Evolutionary conservation across 2,329 filamentous ascomycete species (phyloP), one percentile per base, ranked within the genome.

Genomic region (Elsinoe arachidis): DNA sequence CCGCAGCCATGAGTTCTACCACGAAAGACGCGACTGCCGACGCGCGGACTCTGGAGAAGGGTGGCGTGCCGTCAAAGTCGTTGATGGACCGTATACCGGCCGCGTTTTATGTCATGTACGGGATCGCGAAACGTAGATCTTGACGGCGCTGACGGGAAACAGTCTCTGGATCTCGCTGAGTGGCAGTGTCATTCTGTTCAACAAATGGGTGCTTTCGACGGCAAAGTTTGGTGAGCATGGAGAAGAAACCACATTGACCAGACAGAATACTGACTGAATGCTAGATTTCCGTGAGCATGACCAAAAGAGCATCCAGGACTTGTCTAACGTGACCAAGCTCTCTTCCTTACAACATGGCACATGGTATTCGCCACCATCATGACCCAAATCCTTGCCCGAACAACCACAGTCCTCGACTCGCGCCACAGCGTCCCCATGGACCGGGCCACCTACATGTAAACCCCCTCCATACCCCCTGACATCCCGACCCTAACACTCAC

Each of bases 341-440:
- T 91, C 68, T 84, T 96, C 68, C 81, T 99, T 62, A 96, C 90
- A 68, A 95, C 92, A 79, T 99, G 92, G 85, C 93, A 99, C 78
- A 78, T 97, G 74, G 77, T 84, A 26, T 97, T 97, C 69, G 90
- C 93, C 62, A 96, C 91, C 35, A 71, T 96, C 70, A 92, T 96
- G 81, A 99, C 93, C 63, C 93, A 97, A 75, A 69, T 96, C 65
- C 83, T 99, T 71, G 90, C 93, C 53, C 87, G 89, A 67, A 95
- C 89, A 70, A 97, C 92, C 41, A 86, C 79, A 38, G 78, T 95
- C 56, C 87, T 99, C 62, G 93, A 99, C 76, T 91, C 90, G 65
- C 86, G 93, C 67, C 96, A 96, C 78, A 88, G 86, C 43, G 90
- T 97, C 60, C 95, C 95, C 78, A 97, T 99, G 92, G 41, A 97